phyloP scores from a whole-genome alignment of 108 stramenopile species.

The Mayamaea pseudoterrestris region DNA sequence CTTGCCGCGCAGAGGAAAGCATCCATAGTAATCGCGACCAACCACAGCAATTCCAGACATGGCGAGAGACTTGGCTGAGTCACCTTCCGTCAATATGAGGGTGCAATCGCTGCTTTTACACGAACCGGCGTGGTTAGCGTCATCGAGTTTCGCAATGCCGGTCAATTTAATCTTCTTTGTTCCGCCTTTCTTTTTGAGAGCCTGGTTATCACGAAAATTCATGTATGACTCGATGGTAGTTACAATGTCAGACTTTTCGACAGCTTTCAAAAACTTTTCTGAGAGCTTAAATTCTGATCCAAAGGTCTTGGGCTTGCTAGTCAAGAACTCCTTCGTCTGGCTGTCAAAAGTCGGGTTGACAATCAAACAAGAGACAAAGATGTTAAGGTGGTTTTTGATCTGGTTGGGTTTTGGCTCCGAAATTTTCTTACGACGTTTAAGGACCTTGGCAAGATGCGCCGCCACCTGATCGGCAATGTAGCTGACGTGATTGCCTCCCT shows the following conservation, averaged over 20 bases:
- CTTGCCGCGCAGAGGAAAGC: constrained; percentile 96
- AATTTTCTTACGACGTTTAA: constrained; percentile 92
- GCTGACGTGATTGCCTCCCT: constrained; percentile 92
- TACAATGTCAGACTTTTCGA: constrained; percentile 89
- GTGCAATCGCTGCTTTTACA: constrained; percentile 88
- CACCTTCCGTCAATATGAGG: constrained; percentile 92
- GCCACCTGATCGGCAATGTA: constrained; percentile 86
- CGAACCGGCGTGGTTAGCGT: constrained; percentile 94
- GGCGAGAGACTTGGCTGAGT: constrained; percentile 90
- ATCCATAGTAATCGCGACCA: constrained; percentile 71
- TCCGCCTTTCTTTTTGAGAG: constrained; percentile 87
- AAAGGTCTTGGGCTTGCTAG: constrained; percentile 67
- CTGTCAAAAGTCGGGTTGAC: constrained; percentile 97
- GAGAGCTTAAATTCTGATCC: constrained; percentile 59
- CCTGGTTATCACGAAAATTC: constrained; percentile 82
- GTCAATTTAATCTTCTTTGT: constrained; percentile 89
- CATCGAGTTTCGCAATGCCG: constrained; percentile 90
- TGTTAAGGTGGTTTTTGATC: constrained; percentile 91
- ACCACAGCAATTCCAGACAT: constrained; percentile 88
- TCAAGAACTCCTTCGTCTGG: constrained; percentile 97
- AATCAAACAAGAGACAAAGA: constrained; percentile 94
- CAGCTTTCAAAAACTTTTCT: constrained; percentile 72
- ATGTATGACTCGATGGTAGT: constrained; percentile 71
- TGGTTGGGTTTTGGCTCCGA: constrained; percentile 74
- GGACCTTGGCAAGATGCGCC: constrained; percentile 22